A percentile compares a stretch with the other conserved stretches of the same genome.
Conservation (phyloP, 306 rosid genomes). For the Cicer arietinum region DNA sequence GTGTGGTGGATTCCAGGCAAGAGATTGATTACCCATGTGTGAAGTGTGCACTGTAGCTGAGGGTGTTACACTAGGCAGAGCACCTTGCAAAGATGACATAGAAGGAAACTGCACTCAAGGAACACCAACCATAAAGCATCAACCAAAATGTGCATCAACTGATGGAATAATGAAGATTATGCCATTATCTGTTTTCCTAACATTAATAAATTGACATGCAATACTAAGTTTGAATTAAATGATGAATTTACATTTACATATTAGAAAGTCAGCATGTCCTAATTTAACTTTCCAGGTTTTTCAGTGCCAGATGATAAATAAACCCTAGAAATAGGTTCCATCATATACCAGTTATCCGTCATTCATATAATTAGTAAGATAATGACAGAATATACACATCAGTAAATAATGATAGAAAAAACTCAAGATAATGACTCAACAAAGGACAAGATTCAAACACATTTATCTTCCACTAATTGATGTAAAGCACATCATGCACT, state of each 20-base stretch:
- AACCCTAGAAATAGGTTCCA: slow-evolving; percentile 11
- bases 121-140: slow-evolving; percentile 41
- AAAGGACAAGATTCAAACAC: slow-evolving; percentile 22
- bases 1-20: slow-evolving; percentile 66
- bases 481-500: slow-evolving; percentile 34
- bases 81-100: slow-evolving; percentile 68
- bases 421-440: slow-evolving; percentile 2
- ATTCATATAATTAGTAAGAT: slow-evolving; percentile 2
- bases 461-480: slow-evolving; percentile 18
- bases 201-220: neutral
- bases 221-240: slow-evolving; percentile 16
- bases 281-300: slow-evolving; percentile 31
- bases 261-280: slow-evolving; percentile 19
- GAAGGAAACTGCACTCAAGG: slow-evolving; percentile 78
- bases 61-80: slow-evolving; percentile 62
- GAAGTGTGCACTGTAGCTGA: slow-evolving; percentile 59
- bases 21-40: slow-evolving; percentile 60
- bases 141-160: slow-evolving; percentile 24
- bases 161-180: slow-evolving; percentile 29
- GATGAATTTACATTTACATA: neutral
- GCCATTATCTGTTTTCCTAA: slow-evolving; percentile 4
- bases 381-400: neutral
- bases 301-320: slow-evolving; percentile 22
- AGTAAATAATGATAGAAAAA: neutral
- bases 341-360: slow-evolving; percentile 13